phyloP scores from a whole-genome alignment of 352 stramenopile species.

The Phytophthora colocasiae region DNA sequence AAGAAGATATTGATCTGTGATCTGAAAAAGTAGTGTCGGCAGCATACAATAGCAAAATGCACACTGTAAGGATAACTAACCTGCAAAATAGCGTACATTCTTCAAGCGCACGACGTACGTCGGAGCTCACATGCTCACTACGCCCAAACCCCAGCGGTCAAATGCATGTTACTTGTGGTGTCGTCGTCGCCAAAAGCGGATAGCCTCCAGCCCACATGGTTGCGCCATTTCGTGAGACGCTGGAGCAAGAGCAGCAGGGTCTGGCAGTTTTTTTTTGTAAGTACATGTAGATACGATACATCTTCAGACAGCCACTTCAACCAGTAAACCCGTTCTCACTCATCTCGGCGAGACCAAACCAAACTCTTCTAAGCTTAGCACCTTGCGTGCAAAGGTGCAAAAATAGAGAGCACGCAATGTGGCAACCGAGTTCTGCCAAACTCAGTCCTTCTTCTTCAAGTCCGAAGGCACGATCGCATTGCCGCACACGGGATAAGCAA shows the following conservation, averaged over 20 bases:
- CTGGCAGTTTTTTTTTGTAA: neutral
- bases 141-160: neutral
- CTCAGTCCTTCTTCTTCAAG: constrained; percentile 34
- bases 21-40: neutral
- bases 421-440: constrained; percentile 9
- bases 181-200: constrained; percentile 9
- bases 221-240: constrained; percentile 25
- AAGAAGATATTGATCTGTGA: neutral
- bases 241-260: constrained; percentile 1
- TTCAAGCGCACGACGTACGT: no score
- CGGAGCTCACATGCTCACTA: no score
- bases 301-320: constrained; percentile 18
- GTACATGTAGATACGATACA: constrained; percentile 6
- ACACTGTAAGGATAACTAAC: no score
- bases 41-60: neutral
- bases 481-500: neutral
- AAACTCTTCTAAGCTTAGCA: constrained; percentile 16
- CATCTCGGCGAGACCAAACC: constrained; percentile 4
- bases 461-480: constrained; percentile 19
- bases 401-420: constrained; percentile 31
- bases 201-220: constrained; percentile 16
- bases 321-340: constrained; percentile 10
- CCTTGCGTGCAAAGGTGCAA: constrained; percentile 3
- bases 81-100: no score
- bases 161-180: constrained; percentile 10